Evolutionary conservation across 2,329 filamentous ascomycete species (phyloP).

Genomic region (Claviceps maximensis): DNA sequence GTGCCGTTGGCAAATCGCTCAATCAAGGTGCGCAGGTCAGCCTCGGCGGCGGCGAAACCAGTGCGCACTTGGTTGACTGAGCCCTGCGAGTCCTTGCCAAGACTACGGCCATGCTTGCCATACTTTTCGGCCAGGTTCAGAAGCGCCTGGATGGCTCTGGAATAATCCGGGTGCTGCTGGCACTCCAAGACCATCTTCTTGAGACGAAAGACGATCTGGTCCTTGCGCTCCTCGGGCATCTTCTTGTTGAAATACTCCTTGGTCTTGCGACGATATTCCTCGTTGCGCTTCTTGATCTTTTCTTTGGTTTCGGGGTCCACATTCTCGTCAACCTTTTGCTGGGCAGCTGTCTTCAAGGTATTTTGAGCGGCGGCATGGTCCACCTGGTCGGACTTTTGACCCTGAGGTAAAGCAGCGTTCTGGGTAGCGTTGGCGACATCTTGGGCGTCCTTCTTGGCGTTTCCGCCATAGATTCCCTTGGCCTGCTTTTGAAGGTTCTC

Average conservation of each 20-base stretch:
- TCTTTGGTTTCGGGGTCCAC: slow-evolving; percentile 51
- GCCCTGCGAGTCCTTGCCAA: slow-evolving; percentile 51
- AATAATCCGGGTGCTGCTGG: slow-evolving; percentile 88
- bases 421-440: slow-evolving; percentile 45
- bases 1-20: slow-evolving; percentile 95
- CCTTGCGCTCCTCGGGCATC: slow-evolving; percentile 82
- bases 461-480: slow-evolving; percentile 45
- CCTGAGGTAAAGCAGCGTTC: slow-evolving; percentile 36
- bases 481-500: slow-evolving; percentile 56
- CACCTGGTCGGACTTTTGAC: slow-evolving; percentile 34
- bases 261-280: slow-evolving; percentile 34
- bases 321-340: slow-evolving; percentile 47
- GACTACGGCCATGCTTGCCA: slow-evolving; percentile 53
- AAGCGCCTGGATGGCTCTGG: slow-evolving; percentile 79
- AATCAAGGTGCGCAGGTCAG: slow-evolving; percentile 66
- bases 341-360: slow-evolving; percentile 29
- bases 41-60: slow-evolving; percentile 57
- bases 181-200: slow-evolving; percentile 98
- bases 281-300: slow-evolving; percentile 28
- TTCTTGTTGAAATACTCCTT: slow-evolving; percentile 73
- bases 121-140: slow-evolving; percentile 78
- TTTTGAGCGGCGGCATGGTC: slow-evolving; percentile 26
- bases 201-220: slow-evolving; percentile 80
- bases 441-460: slow-evolving; percentile 43
- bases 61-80: slow-evolving; percentile 62